Evolutionary conservation across 176 grass and related monocot genomes (phyloP).

Genomic region (Paspalum vaginatum): DNA sequence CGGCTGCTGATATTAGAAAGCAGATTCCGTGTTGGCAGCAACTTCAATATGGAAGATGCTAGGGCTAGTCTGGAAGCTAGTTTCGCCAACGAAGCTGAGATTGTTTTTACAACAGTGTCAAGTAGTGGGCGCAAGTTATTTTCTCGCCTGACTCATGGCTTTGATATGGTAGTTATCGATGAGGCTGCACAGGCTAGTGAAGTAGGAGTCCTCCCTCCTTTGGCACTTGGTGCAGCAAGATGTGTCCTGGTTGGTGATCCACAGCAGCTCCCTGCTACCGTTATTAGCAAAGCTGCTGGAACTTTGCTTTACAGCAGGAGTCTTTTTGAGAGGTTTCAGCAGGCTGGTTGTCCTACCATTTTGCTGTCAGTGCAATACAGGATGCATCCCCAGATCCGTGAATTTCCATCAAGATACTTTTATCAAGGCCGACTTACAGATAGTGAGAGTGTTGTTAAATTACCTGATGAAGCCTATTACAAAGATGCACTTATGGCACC

Average conservation of each 20-base stretch:
- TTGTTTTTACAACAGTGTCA: slow-evolving; percentile 99
- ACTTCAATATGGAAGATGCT: slow-evolving; percentile 95
- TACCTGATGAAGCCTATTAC: slow-evolving; percentile 85
- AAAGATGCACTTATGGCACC: slow-evolving; percentile 76
- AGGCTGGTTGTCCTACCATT: slow-evolving; percentile 93
- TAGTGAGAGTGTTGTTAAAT: slow-evolving; percentile 80
- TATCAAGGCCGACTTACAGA: slow-evolving; percentile 92
- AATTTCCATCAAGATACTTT: slow-evolving; percentile 97
- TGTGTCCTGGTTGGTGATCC: slow-evolving; percentile 98
- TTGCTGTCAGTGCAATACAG: slow-evolving; percentile 95
- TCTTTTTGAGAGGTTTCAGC: slow-evolving; percentile 99
- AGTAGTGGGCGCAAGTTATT: slow-evolving; percentile 96
- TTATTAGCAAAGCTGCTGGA: slow-evolving; percentile 99
- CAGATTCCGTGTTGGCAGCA: slow-evolving; percentile 75
- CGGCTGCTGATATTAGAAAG: slow-evolving; percentile 83
- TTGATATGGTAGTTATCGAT: slow-evolving; percentile 99
- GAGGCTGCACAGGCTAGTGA: slow-evolving; percentile 99
- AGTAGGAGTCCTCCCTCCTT: slow-evolving; percentile 87
- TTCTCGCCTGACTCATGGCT: slow-evolving; percentile 95
- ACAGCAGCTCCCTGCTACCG: slow-evolving; percentile 97
- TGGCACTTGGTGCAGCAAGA: slow-evolving; percentile 92
- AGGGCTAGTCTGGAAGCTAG: slow-evolving; percentile 94
- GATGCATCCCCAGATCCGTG: slow-evolving; percentile 98
- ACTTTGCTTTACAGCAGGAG: slow-evolving; percentile 95
- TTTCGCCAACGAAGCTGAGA: slow-evolving; percentile 99